Evolutionary conservation across 2,329 filamentous ascomycete species (phyloP), one percentile per base, ranked within the genome.

Genomic region (Aspergillus fumigatus): DNA sequence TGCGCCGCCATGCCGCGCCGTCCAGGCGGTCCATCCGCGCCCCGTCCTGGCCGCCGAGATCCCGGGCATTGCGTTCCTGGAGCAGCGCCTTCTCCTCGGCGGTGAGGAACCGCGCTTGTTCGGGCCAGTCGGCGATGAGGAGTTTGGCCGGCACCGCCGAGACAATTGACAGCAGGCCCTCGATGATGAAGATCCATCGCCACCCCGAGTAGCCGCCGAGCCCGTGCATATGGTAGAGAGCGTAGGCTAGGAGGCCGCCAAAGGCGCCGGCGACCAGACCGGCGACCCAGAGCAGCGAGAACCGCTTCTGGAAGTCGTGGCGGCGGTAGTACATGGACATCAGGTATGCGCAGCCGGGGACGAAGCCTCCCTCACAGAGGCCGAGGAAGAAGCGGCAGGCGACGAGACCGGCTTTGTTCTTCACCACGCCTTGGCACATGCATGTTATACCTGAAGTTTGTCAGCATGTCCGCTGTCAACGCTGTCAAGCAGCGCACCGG

Each of bases 161-260:
- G 8, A 65, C 48, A n/a, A 70, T 62, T n/a, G 71, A 69, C 32
- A 68, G 61, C 14, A 73, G 59, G 17, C 67, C 68, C 55, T 73
- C 70, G 35, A 73, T 63, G 52, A 74, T 73, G 61, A 74, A 74
- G 43, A 73, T 71, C 69, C 70, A 73, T 35, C 67, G 62, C 69
- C 70, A 72, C 2, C 63, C 62, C 5, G 58, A 55, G 38, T 68
- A 67, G 14, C 70, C 62, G 25, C 63, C 63, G 49, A 67, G 32
- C 45, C 70, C 69, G 43, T 67, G 60, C 57, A 74, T 68, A 53
- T 70, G 64, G 14, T 62, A 59, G 17, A 74, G 58, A 7, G 56
- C 65, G 52, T 68, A 61, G 23, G 62, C 62, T 25, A 64, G 19
- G 10, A 71, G 66, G 14, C 62, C 64, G 40, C 67, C 68, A 58